Conservation (phyloP, 2,329 filamentous ascomycete species). For the Juglanconis sp. region DNA sequence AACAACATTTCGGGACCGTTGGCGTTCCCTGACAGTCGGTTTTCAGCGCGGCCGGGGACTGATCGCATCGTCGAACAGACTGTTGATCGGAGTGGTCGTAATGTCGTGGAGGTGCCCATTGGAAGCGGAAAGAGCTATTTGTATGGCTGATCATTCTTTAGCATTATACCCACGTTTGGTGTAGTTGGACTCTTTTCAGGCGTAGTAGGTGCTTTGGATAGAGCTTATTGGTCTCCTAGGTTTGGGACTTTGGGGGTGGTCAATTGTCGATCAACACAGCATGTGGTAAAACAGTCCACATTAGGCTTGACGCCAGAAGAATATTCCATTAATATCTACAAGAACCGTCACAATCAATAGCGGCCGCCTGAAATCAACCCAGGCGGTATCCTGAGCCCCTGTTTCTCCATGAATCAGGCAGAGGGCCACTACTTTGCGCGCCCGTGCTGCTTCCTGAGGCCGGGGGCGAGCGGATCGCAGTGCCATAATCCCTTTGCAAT, state of each 20-base stretch:
- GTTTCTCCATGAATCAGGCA: conserved; percentile 63
- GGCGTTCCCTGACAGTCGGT: conserved; percentile 12
- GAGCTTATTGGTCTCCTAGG: background rate
- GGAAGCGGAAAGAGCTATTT: conserved; percentile 34
- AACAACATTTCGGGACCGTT: conserved; percentile 30
- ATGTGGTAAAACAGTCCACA: conserved; percentile 6
- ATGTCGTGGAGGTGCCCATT: conserved; percentile 28
- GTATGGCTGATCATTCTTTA: conserved; percentile 26
- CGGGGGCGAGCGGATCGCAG: conserved; percentile 46
- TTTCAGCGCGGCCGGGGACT: conserved; percentile 15
- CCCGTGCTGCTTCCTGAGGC: conserved; percentile 39
- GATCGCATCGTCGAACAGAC: conserved; percentile 18
- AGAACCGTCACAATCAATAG: background rate
- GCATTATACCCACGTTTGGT: background rate
- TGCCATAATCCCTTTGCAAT: conserved; percentile 58
- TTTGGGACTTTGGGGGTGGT: background rate
- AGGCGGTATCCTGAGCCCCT: conserved; percentile 62
- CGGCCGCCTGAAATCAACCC: conserved; percentile 36
- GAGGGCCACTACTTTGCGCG: conserved; percentile 41
- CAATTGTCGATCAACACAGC: background rate
- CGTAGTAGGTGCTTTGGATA: background rate
- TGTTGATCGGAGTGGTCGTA: background rate
- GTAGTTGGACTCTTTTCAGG: background rate
- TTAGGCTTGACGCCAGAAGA: conserved; percentile 13
- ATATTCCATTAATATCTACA: conserved; percentile 8